Evolutionary conservation across 441 rosid genomes (phyloP), one percentile per base, ranked within the genome.

Genomic region (Aquilaria agallochum): DNA sequence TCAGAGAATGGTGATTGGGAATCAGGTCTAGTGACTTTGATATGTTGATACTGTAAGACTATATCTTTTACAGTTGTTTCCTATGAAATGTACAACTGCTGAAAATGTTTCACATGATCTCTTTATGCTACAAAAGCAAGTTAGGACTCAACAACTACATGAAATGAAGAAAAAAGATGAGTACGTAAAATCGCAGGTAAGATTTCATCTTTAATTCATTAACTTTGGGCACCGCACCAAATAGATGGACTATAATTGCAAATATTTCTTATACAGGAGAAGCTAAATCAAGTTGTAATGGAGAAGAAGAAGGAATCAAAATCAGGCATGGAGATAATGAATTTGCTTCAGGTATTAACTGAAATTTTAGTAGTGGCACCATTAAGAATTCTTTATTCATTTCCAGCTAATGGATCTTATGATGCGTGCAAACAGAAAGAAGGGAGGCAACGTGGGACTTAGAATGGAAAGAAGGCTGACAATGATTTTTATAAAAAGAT

Each of bases 301-400:
- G 99, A 95, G 81, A 95, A 95, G 74, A 95, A 90, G 88, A 92
- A 92, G 82, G 98, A 92, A 84, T 85, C 97, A 31, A 88, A 76
- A 77, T 95, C 99, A 14, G 99, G 99, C 71, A 92, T 95, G 96
- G 98, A 95, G 78, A 92, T 95, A 65, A 92, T 95, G 97, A 95
- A 92, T 82, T 72, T 94, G 80, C 87, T 92, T 69, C 95, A 89
- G 96, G 96, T 89, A 57, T 40, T 52, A 60, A 6, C 61, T 67
- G 5, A 36, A 45, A 13, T 33, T 58, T 15, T 50, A 13, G 40
- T 58, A 52, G 5, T 30, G 20, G 36, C 31, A 33, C 40, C 44
- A 53, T 49, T 34, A 58, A 62, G 42, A 31, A 31, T 51, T 11
- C 42, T 55, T 55, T 56, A 59, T 64, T 32, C 30, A 42, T 59